Evolutionary conservation across 129 eudicot genomes (phyloP).

Genomic region (Artemisia annua): DNA sequence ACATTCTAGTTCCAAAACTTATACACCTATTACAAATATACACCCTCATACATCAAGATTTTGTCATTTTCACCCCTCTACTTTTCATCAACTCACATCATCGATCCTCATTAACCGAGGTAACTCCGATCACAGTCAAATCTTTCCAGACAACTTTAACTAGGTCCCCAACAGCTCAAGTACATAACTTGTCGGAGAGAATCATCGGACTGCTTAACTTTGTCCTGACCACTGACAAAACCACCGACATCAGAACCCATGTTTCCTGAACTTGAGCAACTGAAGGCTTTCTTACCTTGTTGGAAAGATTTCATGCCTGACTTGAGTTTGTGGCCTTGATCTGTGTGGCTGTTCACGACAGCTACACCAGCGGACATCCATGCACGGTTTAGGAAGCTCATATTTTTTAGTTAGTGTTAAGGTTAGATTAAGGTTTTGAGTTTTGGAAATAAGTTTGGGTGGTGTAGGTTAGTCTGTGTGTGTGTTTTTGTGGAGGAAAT

Average conservation of each 20-base stretch:
- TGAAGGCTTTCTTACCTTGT: conserved; percentile 38
- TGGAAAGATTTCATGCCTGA: conserved; percentile 43
- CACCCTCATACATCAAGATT: conserved; percentile 16
- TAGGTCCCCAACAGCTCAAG: conserved; percentile 58
- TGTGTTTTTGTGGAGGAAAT: conserved; percentile 3
- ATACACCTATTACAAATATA: conserved; percentile 13
- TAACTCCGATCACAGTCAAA: conserved; percentile 32
- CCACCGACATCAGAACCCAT: conserved; percentile 35
- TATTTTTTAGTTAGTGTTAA: neutral
- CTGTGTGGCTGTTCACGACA: conserved; percentile 51
- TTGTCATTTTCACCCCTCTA: neutral
- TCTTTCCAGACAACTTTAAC: conserved; percentile 23
- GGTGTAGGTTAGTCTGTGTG: neutral
- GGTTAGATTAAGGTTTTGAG: too few relatives aligned
- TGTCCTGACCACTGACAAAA: conserved; percentile 27
- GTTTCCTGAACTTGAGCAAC: conserved; percentile 33
- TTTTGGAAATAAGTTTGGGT: too few relatives aligned
- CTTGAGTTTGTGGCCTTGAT: conserved; percentile 47
- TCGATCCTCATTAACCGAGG: conserved; percentile 2
- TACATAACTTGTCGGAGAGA: conserved; percentile 61
- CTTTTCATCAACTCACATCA: neutral
- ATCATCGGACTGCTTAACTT: conserved; percentile 41
- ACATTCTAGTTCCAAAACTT: conserved; percentile 27
- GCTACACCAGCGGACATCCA: conserved; percentile 48
- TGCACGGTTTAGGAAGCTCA: conserved; percentile 44